Conservation (phyloP, 73 alveolate genomes). For the Paramecium pentaurelia region DNA sequence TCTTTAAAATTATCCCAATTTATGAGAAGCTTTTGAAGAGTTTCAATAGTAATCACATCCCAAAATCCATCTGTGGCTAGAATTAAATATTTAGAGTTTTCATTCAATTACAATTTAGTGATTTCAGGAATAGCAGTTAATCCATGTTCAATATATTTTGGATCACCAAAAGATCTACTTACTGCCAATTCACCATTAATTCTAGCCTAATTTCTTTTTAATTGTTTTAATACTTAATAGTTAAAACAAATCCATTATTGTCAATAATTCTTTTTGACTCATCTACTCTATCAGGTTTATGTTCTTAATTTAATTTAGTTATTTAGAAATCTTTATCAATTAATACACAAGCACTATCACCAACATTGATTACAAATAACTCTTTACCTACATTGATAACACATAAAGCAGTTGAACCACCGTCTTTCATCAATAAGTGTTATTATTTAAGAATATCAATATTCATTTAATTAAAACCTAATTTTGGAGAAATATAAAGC, state of each 20-base stretch:
- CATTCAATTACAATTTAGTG: neutral
- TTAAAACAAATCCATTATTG: neutral
- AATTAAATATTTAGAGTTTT: neutral
- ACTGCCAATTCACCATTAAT: conserved; percentile 58
- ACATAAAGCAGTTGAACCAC: conserved; percentile 58
- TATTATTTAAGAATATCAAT: neutral
- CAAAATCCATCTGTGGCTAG: conserved; percentile 60
- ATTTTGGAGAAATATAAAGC: neutral
- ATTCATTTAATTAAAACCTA: neutral
- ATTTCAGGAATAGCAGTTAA: conserved; percentile 49
- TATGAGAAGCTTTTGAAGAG: neutral
- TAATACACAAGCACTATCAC: conserved; percentile 39
- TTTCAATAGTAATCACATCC: conserved; percentile 46
- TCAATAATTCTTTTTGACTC: conserved; percentile 13
- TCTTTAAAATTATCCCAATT: neutral
- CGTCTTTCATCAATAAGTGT: neutral
- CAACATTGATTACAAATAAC: conserved; percentile 34
- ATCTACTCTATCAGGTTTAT: conserved; percentile 39
- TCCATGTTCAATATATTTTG: conserved; percentile 14
- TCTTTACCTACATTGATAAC: conserved; percentile 12
- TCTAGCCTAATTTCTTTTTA: conserved; percentile 44
- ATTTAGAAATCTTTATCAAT: conserved; percentile 17
- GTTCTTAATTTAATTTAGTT: conserved; percentile 27
- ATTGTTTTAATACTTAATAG: neutral
- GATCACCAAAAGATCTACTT: conserved; percentile 57